Evolutionary conservation across 1,139 yeast species (phyloP).

Genomic region (Lodderomyces parapsilosis): DNA sequence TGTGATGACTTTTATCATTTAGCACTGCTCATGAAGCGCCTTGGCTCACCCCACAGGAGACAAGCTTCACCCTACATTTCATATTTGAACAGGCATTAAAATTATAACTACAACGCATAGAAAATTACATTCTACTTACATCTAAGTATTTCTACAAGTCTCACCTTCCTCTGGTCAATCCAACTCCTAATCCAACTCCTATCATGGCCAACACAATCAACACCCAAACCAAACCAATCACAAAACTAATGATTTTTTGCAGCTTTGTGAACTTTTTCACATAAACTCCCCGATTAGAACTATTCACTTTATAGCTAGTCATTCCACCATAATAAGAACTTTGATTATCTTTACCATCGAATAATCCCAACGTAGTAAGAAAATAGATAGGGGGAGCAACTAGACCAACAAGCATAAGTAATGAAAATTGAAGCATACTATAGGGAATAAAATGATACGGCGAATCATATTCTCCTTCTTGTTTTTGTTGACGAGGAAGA

Average conservation of each 20-base stretch:
- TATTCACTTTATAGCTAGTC: constrained; percentile 15
- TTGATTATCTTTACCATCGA: constrained; percentile 24
- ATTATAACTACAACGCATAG: too few species aligned
- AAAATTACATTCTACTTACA: too few species aligned
- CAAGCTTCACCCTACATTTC: too few species aligned
- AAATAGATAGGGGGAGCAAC: constrained; percentile 37
- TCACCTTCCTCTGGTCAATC: constrained; percentile 10
- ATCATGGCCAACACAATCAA: constrained; percentile 37
- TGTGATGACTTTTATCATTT: too few species aligned
- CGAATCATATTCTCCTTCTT: constrained; percentile 5
- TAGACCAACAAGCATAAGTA: constrained; percentile 30
- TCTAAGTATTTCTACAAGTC: too few species aligned
- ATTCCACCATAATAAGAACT: constrained; percentile 23
- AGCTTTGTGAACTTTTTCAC: constrained; percentile 22
- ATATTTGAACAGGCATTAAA: too few species aligned
- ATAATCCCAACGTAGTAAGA: constrained; percentile 30
- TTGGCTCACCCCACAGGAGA: too few species aligned
- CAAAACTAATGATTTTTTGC: constrained; percentile 34
- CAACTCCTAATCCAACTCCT: constrained; percentile 38
- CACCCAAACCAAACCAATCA: constrained; percentile 36
- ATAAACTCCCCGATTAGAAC: constrained; percentile 4
- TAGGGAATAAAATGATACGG: constrained; percentile 8
- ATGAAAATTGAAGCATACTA: constrained; percentile 19
- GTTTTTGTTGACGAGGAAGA: constrained; percentile 4
- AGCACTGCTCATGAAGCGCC: too few species aligned